Base-by-base conservation (phyloP, 805 yeast genomes). In the Lipomyces sp. region DNA sequence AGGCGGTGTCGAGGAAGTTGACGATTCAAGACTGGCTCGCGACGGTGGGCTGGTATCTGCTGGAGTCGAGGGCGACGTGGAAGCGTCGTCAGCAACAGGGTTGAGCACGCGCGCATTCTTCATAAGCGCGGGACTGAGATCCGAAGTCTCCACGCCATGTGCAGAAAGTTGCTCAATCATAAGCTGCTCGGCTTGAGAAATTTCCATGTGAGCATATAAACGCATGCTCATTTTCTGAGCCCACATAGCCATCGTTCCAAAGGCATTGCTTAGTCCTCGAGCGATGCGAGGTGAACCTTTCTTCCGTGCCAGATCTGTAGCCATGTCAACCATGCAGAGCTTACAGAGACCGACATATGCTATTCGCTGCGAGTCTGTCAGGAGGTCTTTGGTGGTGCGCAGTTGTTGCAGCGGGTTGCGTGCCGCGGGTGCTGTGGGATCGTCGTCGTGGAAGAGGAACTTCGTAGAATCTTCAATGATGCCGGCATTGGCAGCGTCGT, bases 341-440 rank as follows among this genome's bases (percentile, higher is more conserved):
- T 86, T 84, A 7, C 84, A 81, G 8, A 91, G 74, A 0, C 96
- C 98, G 5, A 86, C 85, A 64, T 93, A 93, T 2, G 98, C 98
- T 55, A 90, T 83, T 62, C 86, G 83, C 66, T 93, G 96, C 14
- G 84, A 74, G 16, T 88, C 98, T 6, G 81, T 75, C 14, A 93
- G 74, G 79, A 93, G 78, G 22, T 81, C 78, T 65, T 83, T 87
- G 4, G 97, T 93, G 1, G 91, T 78, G 47, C 80, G 79, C 57
- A 93, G 71, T 49, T 90, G 95, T 40, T 78, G 80, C n/a, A 69
- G 68, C 0, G 87, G 79, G 55, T 74, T 73, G 21, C 72, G 55
- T 8, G 53, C 43, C 61, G 58, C 19, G 36, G 35, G 13, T 28
- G 53, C 59, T n/a, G 64, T 66, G 7, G 68, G 59, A 19, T 71